Base-by-base conservation (phyloP, 2,329 filamentous ascomycete genomes). In the Paracorniculantispora psalliotae region DNA sequence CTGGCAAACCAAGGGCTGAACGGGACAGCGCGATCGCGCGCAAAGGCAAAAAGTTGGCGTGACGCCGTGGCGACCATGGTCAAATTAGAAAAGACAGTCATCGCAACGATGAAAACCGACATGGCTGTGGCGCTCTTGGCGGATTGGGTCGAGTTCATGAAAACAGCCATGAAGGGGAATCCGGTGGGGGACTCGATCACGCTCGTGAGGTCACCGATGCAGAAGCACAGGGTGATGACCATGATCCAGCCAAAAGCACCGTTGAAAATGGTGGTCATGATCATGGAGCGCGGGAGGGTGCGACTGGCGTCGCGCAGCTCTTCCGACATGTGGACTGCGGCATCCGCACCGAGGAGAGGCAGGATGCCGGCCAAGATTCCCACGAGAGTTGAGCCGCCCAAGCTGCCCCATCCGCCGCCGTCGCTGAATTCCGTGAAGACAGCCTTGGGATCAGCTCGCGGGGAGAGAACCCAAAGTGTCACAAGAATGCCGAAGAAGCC, bases 291-390 rank as follows among this genome's bases (percentile, higher is more conserved):
- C 10, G 73, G 73, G 0, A 74, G 59, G 2, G 66, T 67, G 13
- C 60, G 62, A 9, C 66, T 64, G 4, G 73, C 69, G 50, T 73
- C 63, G 25, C 66, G 63, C 19, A 73, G 66, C 62, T 76, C 74
- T 59, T 76, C 74, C n/a, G 73, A 66, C 64, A 70, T 69, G 43
- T 72, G 67, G 4, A 67, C 66, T 8, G 65, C 66, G 5, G 66
- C 64, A 56, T 73, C 71, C 2, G 67, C 67, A 17, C 71, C 71
- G 19, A 72, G 59, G 10, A 73, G 66, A 2, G 66, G 70, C 44
- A 72, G 67, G 5, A 76, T 67, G 3, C 71, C 69, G 28, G 72
- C 73, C 41, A 73, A 68, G 57, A 77, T 71, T 59, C 71, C 76
- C 10, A 74, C 64, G 57, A 69, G 71, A 57, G 72, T 75, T 8